Conservation (phyloP, 2,329 filamentous ascomycete species). For the Ascochyta viciae-villosae region DNA sequence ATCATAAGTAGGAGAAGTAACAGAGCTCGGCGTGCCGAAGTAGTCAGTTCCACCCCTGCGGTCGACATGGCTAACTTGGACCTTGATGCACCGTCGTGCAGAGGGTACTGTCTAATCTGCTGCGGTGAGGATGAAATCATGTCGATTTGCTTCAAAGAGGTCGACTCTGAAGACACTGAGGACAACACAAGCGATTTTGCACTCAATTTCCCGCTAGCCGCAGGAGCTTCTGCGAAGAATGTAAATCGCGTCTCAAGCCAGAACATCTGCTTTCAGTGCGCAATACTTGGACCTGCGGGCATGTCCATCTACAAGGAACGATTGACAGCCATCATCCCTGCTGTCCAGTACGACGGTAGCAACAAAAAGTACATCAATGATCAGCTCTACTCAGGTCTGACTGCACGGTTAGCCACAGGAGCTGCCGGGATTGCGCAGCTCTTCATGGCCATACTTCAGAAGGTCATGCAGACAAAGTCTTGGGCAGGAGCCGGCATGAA, state of each 20-base stretch:
- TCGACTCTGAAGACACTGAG: conserved; percentile 25
- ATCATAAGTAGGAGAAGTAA: conserved; percentile 44
- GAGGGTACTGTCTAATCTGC: conserved; percentile 40
- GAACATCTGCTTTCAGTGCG: conserved; percentile 47
- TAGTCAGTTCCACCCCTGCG: conserved; percentile 18
- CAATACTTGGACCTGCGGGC: conserved; percentile 27
- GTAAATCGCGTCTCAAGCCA: conserved; percentile 41
- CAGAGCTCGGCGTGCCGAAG: conserved; percentile 39
- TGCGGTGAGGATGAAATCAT: conserved; percentile 45
- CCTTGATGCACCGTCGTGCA: conserved; percentile 35
- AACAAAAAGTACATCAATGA: conserved; percentile 47
- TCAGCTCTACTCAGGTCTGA: conserved; percentile 43
- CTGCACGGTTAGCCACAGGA: conserved; percentile 38
- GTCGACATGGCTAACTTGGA: conserved; percentile 34
- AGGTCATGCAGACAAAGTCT: conserved; percentile 32
- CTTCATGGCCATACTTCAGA: conserved; percentile 42
- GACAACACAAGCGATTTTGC: conserved; percentile 46
- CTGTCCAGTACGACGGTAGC: conserved; percentile 33
- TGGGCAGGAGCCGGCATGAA: conserved; percentile 36
- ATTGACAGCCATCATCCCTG: conserved; percentile 37
- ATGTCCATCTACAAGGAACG: conserved; percentile 42
- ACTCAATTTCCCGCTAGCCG: conserved; percentile 45
- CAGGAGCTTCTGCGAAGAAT: conserved; percentile 34
- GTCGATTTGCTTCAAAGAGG: conserved; percentile 42
- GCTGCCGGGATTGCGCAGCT: conserved; percentile 40